Evolutionary conservation across 75 land plant genomes (phyloP), one percentile per base, ranked within the genome.

Genomic region (Ceratopteris richardii): DNA sequence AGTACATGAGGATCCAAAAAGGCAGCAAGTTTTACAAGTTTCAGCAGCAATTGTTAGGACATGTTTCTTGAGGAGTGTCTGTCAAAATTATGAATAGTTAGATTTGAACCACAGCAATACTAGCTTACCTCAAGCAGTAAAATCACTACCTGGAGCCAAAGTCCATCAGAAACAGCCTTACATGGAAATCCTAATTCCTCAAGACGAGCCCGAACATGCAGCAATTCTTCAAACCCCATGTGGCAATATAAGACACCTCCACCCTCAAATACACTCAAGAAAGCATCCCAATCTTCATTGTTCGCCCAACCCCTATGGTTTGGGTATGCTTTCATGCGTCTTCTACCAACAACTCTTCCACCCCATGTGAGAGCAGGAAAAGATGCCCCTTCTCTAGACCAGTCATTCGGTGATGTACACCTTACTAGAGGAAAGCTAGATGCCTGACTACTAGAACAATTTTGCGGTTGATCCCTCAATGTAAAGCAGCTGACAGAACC

Each of bases 181-280:
- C 98, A 93, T 58, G 89, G 84, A 54, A 93, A 93, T 10, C 94
- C 94, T 60, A 88, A 70, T 64, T 88, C 98, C 62, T 93, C 98
- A 40, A 93, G 80, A 29, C 79, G 86, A 57, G 74, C 81, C 53
- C 98, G 61, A 44, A 77, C 80, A 72, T 93, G 78, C 24, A 93
- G 59, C 31, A 88, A 75, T 46, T 87, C 98, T 46, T 88, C 94
- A 79, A 93, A 93, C 12, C 83, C 72, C 98, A 93, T 93, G 65
- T 88, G 91, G 60, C 90, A 93, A 44, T 88, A 93, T 18, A 83
- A 65, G 26, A 93, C 79, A 51, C 87, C 87, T 39, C 98, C 98
- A 29, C 90, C 89, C 88, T 93, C 98, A 75, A 93, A 93, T 18
- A 93, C 75, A 37, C 74, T 81, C 43, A 72, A 37, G 57, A 93